A percentile compares a stretch with the other conserved stretches of the same genome.
phyloP scores from a whole-genome alignment of 2,329 filamentous ascomycete species.

The Nannizziopsis arthrosporioides region DNA sequence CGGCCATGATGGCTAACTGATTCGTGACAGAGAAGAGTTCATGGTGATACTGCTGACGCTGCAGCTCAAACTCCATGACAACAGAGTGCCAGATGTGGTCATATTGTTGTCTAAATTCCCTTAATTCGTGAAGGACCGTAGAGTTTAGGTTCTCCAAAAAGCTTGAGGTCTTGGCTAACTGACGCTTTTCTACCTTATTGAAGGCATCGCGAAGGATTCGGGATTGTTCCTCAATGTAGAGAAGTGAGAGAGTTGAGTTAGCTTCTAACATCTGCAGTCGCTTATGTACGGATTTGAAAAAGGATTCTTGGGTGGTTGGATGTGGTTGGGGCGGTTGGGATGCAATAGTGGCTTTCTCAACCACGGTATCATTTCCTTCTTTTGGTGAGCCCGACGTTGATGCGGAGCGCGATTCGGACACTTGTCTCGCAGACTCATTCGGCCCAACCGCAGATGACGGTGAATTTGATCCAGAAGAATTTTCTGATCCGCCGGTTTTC shows the following conservation, averaged over 20 bases:
- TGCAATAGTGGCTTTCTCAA: conserved; percentile 6
- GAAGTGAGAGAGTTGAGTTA: conserved; percentile 81
- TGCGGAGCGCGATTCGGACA: conserved; percentile 21
- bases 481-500: not conserved
- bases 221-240: conserved; percentile 96
- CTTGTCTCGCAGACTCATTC: conserved; percentile 12
- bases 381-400: conserved; percentile 1
- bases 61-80: conserved; percentile 77
- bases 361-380: conserved; percentile 6
- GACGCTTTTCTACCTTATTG: conserved; percentile 72
- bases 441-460: not conserved
- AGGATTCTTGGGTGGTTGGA: conserved; percentile 88
- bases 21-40: conserved; percentile 73
- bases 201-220: conserved; percentile 80
- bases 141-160: conserved; percentile 79
- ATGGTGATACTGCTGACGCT: conserved; percentile 69
- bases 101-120: conserved; percentile 69
- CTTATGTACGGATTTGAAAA: conserved; percentile 94
- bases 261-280: conserved; percentile 80
- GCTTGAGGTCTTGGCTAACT: conserved; percentile 66
- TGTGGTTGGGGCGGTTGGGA: conserved; percentile 44
- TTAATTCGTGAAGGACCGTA: conserved; percentile 72
- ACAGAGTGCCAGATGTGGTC: conserved; percentile 96
- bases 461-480: not conserved
- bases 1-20: conserved; percentile 77